phyloP scores from a whole-genome alignment of 352 stramenopile species.

The Chrysophaeum taylorii region DNA sequence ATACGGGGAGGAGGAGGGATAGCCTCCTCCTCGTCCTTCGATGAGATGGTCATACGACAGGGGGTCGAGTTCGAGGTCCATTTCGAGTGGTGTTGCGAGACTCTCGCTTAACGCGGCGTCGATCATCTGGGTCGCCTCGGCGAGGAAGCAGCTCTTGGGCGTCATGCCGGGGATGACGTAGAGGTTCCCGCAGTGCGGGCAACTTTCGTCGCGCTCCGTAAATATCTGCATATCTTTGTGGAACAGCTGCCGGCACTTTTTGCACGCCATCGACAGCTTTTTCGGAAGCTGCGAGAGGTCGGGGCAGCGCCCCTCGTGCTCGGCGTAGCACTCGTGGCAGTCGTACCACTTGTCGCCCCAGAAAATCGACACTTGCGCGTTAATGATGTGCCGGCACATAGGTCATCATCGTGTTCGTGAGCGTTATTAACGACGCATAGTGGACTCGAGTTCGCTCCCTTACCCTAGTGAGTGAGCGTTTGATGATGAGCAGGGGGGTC shows the following conservation, averaged over 20 bases:
- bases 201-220: background rate
- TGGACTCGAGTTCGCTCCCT: too few species aligned
- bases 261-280: background rate
- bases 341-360: slow-evolving; percentile 7
- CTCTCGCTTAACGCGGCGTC: too few species aligned
- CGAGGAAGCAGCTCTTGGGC: background rate
- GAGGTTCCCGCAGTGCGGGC: slow-evolving; percentile 8
- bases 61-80: too few species aligned
- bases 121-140: too few species aligned
- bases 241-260: slow-evolving; percentile 2
- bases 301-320: background rate
- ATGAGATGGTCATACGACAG: too few species aligned
- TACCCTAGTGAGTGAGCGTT: too few species aligned
- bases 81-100: too few species aligned
- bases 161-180: slow-evolving; percentile 1
- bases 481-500: too few species aligned
- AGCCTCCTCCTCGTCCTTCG: too few species aligned
- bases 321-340: slow-evolving; percentile 5
- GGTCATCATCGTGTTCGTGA: background rate
- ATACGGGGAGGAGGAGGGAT: too few species aligned
- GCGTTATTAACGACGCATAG: too few species aligned
- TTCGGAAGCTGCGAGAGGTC: background rate
- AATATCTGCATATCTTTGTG: slow-evolving; percentile 3
- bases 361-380: background rate
- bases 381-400: slow-evolving; percentile 5